Evolutionary conservation across 257 asterid species (phyloP), one percentile per base, ranked within the genome.

Genomic region (Solanum gandarillasii): DNA sequence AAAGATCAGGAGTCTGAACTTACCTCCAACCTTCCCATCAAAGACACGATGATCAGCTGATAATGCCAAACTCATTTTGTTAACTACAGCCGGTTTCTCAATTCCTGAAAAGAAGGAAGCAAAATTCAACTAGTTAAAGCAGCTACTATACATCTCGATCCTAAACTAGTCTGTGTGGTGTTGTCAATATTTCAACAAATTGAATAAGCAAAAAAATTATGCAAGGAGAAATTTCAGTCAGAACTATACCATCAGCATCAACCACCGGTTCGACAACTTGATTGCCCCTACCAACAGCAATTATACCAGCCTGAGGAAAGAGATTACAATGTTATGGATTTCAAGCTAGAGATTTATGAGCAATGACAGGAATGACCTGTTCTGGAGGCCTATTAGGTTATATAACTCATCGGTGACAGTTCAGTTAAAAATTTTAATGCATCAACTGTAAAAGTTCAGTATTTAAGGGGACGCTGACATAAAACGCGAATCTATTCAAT

Each of bases 31-130:
- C 91, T 93, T 95, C 88, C 99, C 99, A 91, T 97, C 98, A 88
- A 96, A 96, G 89, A 96, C 97, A 9, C 98, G 99, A 86, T 96
- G 99, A 89, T 97, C 99, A 38, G 99, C 99, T 31, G 99, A 97
- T 86, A 97, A 85, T 79, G 99, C 95, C 85, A 96, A 62, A 79
- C 88, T 94, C 99, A 97, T 96, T 90, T 96, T 97, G 70, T 95
- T 95, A 83, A 95, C 94, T 87, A 94, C 92, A 73, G 94, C 94
- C 58, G 98, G 95, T 91, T 90, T 96, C 93, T 93, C 99, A 58
- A 90, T 87, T 91, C 99, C 99, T 97, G 93, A 70, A 92, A 71
- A 87, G 78, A 88, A 85, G 41, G 83, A 84, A 88, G 58, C 88
- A 20, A 70, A 85, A 74, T 87, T 76, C 74, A 48, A 48, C 68